Evolutionary conservation across 495 filamentous ascomycete genomes (phyloP).

Genomic region (Venustampulla echinocandica): DNA sequence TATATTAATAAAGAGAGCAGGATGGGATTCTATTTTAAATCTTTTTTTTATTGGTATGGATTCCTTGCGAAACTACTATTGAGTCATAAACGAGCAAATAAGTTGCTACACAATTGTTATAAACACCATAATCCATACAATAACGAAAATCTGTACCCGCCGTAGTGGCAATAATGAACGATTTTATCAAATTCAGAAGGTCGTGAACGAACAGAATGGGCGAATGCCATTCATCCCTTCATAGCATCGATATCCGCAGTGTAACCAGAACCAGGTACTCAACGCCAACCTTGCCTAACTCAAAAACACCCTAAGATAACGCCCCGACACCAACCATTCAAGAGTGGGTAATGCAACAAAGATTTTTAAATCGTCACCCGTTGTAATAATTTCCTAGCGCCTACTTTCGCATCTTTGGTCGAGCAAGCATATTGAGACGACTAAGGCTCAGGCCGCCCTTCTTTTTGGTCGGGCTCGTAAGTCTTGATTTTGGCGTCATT

Average conservation of each 20-base stretch:
- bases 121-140: conserved; percentile 3
- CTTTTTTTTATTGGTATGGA: neutral
- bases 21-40: too few relatives aligned
- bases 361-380: too few relatives aligned
- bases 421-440: conserved; percentile 43
- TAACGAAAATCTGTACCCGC: conserved; percentile 1
- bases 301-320: too few relatives aligned
- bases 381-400: too few relatives aligned
- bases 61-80: neutral
- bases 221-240: neutral
- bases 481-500: conserved; percentile 2
- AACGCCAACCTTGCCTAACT: conserved; percentile 1
- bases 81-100: too few relatives aligned
- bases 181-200: neutral
- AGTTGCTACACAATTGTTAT: conserved; percentile 4
- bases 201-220: too few relatives aligned
- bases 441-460: conserved; percentile 34
- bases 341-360: too few relatives aligned
- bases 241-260: neutral
- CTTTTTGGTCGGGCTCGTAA: conserved; percentile 16
- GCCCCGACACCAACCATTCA: neutral
- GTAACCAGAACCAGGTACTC: neutral
- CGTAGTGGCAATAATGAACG: neutral
- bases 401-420: conserved; percentile 37
- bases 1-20: too few relatives aligned